Base-by-base conservation (phyloP, 139 green algal genomes). In the Chlorella sp. region DNA sequence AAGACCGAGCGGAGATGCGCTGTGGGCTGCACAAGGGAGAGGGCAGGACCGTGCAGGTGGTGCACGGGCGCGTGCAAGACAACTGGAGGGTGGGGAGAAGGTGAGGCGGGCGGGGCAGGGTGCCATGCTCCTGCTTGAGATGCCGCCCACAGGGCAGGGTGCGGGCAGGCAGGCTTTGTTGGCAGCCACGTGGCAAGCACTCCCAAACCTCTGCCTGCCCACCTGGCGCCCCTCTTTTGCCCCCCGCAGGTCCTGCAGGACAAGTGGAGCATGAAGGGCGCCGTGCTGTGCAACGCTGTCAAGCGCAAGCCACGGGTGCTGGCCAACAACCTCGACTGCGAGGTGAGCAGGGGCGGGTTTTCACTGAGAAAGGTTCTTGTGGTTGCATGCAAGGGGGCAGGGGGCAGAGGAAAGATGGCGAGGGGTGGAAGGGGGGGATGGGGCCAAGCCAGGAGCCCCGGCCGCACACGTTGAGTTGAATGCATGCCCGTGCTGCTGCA, bases 301-400 rank as follows among this genome's bases (percentile, higher is more conserved):
- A 91, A 88, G 78, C 81, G 91, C 34, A 92, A 91, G 85, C 92
- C 92, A 3, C 69, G 91, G 60, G 91, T 87, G 53, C 81, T 94
- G 24, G 92, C 91, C 0, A 89, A 91, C 60, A 87, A 40, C 39
- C 78, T 93, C 34, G 92, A 94, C 69, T 94, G 92, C 89, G 86
- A 88, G 79, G 79, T 83, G n/a, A 22, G 75, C 3, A 12, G n/a
- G 28, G 1, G 69, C 26, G 5, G 2, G 69, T 34, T 21, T 21
- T 34, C 30, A 32, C 19, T 76, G 68, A 5, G 68, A 12, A 34
- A 24, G 5, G 30, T 77, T 21, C 28, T 37, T 11, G 69, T 73
- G 30, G 2, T 3, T 71, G 64, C 64, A 71, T 71, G 64, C 24
- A 16, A 73, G 64, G 64, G 48, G 5, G 48, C 7, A 9, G 48